Percentiles rank a stretch among this genome's conserved stretches.
phyloP scores from a whole-genome alignment of 257 asterid species.

The Ballota nigra region DNA sequence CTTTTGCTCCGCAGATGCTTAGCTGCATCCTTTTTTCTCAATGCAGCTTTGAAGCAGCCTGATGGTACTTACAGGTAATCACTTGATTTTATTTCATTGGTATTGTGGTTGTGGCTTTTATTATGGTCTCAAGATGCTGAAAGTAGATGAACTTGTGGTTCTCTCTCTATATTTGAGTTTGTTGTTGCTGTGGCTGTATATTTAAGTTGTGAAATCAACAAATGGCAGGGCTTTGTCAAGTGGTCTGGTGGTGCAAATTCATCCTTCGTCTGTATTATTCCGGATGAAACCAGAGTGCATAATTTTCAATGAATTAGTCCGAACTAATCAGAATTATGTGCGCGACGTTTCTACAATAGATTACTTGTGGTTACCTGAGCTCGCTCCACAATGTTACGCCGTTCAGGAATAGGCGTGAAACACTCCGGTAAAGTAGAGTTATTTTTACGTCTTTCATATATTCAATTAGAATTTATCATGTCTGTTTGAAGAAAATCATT shows the following conservation, averaged over 20 bases:
- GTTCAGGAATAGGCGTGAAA: conserved; percentile 38
- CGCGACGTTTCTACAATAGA: conserved; percentile 80
- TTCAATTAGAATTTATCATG: neutral
- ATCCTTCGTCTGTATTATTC: conserved; percentile 84
- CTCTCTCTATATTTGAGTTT: neutral
- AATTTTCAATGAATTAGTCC: conserved; percentile 70
- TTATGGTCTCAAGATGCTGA: conserved; percentile 5
- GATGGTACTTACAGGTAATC: conserved; percentile 85
- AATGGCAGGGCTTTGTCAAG: conserved; percentile 77
- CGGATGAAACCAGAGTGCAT: conserved; percentile 84
- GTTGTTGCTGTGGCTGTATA: neutral
- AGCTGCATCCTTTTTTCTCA: conserved; percentile 93
- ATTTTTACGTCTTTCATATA: neutral
- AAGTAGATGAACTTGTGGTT: neutral
- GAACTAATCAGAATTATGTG: conserved; percentile 68
- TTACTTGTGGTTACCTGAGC: conserved; percentile 83
- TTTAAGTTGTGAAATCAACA: conserved; percentile 13
- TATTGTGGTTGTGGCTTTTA: neutral
- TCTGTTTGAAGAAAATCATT: neutral
- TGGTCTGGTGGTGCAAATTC: conserved; percentile 82
- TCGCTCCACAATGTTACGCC: conserved; percentile 80
- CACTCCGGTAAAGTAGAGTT: conserved; percentile 5
- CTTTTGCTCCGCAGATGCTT: conserved; percentile 76
- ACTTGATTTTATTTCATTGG: neutral
- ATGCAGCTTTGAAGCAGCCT: conserved; percentile 92